Evolutionary conservation across 2,329 filamentous ascomycete species (phyloP).

Genomic region (Talaromyces albobiverticillius): DNA sequence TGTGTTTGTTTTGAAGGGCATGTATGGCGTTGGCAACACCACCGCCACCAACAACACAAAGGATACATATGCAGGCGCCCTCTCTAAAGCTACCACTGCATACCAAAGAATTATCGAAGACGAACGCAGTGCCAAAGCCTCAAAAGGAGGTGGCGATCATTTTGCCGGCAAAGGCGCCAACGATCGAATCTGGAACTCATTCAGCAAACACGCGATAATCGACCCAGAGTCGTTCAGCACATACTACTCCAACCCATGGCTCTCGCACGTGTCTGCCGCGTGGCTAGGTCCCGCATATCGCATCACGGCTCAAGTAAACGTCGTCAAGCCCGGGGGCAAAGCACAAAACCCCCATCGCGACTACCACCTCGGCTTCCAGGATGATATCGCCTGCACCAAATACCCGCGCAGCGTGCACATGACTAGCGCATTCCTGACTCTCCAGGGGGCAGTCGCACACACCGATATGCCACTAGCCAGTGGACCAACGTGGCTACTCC

Average conservation of each 20-base stretch:
- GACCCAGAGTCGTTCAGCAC: slow-evolving; percentile 54
- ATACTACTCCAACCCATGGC: slow-evolving; percentile 57
- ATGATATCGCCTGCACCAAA: slow-evolving; percentile 41
- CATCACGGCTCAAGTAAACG: slow-evolving; percentile 61
- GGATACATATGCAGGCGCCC: slow-evolving; percentile 19
- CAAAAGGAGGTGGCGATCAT: slow-evolving; percentile 53
- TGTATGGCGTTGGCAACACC: slow-evolving; percentile 45
- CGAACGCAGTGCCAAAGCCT: slow-evolving; percentile 32
- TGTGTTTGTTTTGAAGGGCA: slow-evolving; percentile 56
- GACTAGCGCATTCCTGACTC: slow-evolving; percentile 56
- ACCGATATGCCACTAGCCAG: slow-evolving; percentile 57
- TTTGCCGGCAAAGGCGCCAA: slow-evolving; percentile 58
- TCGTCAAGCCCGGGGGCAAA: slow-evolving; percentile 57
- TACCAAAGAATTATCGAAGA: slow-evolving; percentile 50
- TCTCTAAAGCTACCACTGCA: slow-evolving; percentile 48
- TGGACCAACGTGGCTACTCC: slow-evolving; percentile 60
- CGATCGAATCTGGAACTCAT: slow-evolving; percentile 64
- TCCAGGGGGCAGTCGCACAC: slow-evolving; percentile 64
- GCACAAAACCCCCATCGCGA: slow-evolving; percentile 61
- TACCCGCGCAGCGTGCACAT: slow-evolving; percentile 55
- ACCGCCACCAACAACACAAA: slow-evolving; percentile 17
- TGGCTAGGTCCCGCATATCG: slow-evolving; percentile 62
- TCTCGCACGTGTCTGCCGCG: slow-evolving; percentile 49
- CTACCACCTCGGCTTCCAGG: slow-evolving; percentile 64
- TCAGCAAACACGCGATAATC: slow-evolving; percentile 57